Percentiles rank a stretch among this genome's conserved stretches.
These are phyloP conservation scores for Ogataea zsoltii DNA, from an alignment of 805 yeast genomes.

Conservation along the genomic window DNA sequence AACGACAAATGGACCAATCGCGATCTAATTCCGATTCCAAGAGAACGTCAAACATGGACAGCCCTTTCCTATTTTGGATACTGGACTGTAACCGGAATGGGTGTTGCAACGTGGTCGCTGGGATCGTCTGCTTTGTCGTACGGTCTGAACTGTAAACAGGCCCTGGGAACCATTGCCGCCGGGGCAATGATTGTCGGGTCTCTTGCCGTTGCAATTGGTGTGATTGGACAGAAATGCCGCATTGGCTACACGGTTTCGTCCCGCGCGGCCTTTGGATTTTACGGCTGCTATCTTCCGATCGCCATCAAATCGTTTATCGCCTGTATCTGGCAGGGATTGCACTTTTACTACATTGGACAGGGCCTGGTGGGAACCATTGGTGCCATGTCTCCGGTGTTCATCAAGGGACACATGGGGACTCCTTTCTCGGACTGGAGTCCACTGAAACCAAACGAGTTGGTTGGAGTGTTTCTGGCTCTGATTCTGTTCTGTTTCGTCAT, in stretches of 20 bases:
- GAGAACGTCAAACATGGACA: slow-evolving; percentile 48
- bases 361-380: slow-evolving; percentile 41
- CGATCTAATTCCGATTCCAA: slow-evolving; percentile 48
- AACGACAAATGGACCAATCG: slow-evolving; percentile 37
- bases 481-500: slow-evolving; percentile 44
- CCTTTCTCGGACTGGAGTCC: slow-evolving; percentile 29
- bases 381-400: slow-evolving; percentile 38
- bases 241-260: slow-evolving; percentile 49
- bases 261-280: slow-evolving; percentile 47
- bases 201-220: slow-evolving; percentile 48
- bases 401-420: slow-evolving; percentile 28
- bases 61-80: slow-evolving; percentile 42
- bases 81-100: slow-evolving; percentile 40
- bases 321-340: slow-evolving; percentile 47
- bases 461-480: slow-evolving; percentile 36
- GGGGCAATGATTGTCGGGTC: slow-evolving; percentile 47
- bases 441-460: slow-evolving; percentile 42
- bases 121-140: slow-evolving; percentile 22
- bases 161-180: slow-evolving; percentile 44
- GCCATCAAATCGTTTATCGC: slow-evolving; percentile 44
- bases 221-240: slow-evolving; percentile 52
- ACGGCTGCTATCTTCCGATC: slow-evolving; percentile 45
- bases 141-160: slow-evolving; percentile 35
- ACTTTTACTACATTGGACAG: slow-evolving; percentile 48
- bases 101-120: slow-evolving; percentile 23